Evolutionary conservation across 2,329 filamentous ascomycete genomes (phyloP), one percentile per base, ranked within the genome.

Genomic region (Penicillium frequentans): DNA sequence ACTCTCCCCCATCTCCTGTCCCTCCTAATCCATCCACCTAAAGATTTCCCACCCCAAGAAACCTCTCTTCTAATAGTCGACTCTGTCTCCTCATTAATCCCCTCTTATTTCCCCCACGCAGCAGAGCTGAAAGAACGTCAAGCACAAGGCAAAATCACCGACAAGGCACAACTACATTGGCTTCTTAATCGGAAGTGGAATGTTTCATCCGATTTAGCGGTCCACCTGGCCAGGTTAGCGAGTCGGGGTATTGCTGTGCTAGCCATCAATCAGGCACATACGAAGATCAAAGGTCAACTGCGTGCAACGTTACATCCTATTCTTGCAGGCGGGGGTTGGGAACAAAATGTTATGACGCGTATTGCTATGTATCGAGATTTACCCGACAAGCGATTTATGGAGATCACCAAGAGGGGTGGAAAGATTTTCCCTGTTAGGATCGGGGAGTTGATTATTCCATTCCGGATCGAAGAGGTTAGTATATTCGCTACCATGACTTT

Each of bases 311-410:
- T 98, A 49, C 83, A 88, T 52, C 89, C 92, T 16, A 86, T 90
- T 42, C 81, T 97, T 60, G 88, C 88, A 55, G 87, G 89, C 14
- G 81, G 81, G 21, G 85, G 89, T 43, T 97, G 93, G 93, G 92
- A 96, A 59, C 86, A 85, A 61, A 88, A 86, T 31, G 79, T 96
- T 37, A 84, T 86, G 59, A 90, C 86, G 43, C 83, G 91, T 53
- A 73, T 96, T 59, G 88, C 89, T 24, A 74, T 96, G 33, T 96
- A 95, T 73, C 84, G 89, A 66, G 91, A 96, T 75, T 93, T 85
- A 84, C 82, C 79, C 59, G 55, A 61, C 14, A 54, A 52, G 14
- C 81, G 84, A 56, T 80, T 90, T 63, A 85, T 82, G 11, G 86
- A 86, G 49, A 75, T 91, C 11, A 82, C 89, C 67, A 91, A 90